Conservation (phyloP, 2,329 filamentous ascomycete genomes). For the Cylindrodendrum hubeiense region DNA sequence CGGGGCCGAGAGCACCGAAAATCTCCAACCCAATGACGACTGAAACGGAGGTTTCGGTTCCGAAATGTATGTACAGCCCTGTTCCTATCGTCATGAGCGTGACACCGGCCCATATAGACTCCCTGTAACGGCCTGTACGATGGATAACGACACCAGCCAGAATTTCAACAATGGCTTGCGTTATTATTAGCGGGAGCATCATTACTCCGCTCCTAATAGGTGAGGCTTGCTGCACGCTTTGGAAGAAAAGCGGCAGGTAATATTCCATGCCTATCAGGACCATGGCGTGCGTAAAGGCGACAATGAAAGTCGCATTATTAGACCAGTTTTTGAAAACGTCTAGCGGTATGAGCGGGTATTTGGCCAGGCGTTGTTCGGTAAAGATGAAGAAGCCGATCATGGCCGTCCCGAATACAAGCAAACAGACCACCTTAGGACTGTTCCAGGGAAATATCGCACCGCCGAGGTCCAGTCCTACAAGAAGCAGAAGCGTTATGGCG, state of each 20-base stretch:
- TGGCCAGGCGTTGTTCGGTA: slow-evolving; percentile 6
- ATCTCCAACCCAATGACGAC: slow-evolving; percentile 8
- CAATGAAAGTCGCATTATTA: slow-evolving; percentile 8
- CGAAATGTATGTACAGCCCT: slow-evolving; percentile 12
- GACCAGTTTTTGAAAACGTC: slow-evolving; percentile 7
- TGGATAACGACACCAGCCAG: slow-evolving; percentile 2
- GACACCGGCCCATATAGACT: slow-evolving; percentile 6
- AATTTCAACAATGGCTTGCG: slow-evolving; percentile 8
- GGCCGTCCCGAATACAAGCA: slow-evolving; percentile 13
- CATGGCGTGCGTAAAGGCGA: slow-evolving; percentile 10
- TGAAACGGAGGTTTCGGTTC: background rate
- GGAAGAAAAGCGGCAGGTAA: slow-evolving; percentile 23
- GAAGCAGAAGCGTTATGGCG: slow-evolving; percentile 12
- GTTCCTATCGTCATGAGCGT: slow-evolving; percentile 4
- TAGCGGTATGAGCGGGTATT: slow-evolving; percentile 24
- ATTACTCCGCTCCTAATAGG: slow-evolving; percentile 5
- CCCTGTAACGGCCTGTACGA: slow-evolving; percentile 10
- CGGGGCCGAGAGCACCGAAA: slow-evolving; percentile 8
- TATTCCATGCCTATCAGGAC: slow-evolving; percentile 7
- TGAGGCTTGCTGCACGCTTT: slow-evolving; percentile 16
- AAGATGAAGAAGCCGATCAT: slow-evolving; percentile 12
- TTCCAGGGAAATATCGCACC: slow-evolving; percentile 20
- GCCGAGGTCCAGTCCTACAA: slow-evolving; percentile 22
- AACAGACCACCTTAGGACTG: slow-evolving; percentile 14
- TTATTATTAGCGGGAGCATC: slow-evolving; percentile 14